These are phyloP conservation scores for Yamadazyma diddensiae DNA, from an alignment of 1,139 yeast genomes.

Conservation along the genomic window DNA sequence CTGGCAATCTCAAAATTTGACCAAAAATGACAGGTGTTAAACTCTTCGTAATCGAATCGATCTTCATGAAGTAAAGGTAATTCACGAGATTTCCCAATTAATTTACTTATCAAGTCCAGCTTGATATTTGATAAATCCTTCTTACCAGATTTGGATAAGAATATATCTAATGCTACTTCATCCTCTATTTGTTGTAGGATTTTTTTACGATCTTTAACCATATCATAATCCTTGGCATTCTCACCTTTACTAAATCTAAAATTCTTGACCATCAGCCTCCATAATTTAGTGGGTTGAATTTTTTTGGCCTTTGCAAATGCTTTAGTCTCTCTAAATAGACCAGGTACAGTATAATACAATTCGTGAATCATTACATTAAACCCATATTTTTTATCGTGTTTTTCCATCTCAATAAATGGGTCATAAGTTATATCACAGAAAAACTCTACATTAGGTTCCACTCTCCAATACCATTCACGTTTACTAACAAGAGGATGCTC, in stretches of 20 bases:
- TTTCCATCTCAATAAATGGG: conserved; percentile 80
- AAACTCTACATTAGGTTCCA: conserved; percentile 87
- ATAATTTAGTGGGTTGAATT: conserved; percentile 52
- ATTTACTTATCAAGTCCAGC: conserved; percentile 20
- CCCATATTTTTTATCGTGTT: conserved; percentile 70
- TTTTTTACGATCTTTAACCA: conserved; percentile 15
- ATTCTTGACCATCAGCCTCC: conserved; percentile 52
- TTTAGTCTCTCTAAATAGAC: conserved; percentile 67
- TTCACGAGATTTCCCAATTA: conserved; percentile 23
- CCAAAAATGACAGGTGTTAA: conserved; percentile 89
- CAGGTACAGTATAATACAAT: conserved; percentile 75
- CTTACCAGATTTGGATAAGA: conserved; percentile 20
- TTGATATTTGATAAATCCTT: conserved; percentile 23
- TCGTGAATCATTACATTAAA: conserved; percentile 77
- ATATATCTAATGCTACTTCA: conserved; percentile 24
- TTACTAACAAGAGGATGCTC: conserved; percentile 66
- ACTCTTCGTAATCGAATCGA: conserved; percentile 61
- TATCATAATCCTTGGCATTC: conserved; percentile 20
- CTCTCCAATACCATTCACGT: conserved; percentile 91
- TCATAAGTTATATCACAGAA: conserved; percentile 90
- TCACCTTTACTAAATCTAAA: conserved; percentile 23
- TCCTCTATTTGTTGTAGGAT: conserved; percentile 27
- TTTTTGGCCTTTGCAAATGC: conserved; percentile 49
- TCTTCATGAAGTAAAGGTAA: conserved; percentile 46
- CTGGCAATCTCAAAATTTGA: conserved; percentile 89